phyloP scores from a whole-genome alignment of 2,329 filamentous ascomycete species.

The Aphanoascus verrucosus region DNA sequence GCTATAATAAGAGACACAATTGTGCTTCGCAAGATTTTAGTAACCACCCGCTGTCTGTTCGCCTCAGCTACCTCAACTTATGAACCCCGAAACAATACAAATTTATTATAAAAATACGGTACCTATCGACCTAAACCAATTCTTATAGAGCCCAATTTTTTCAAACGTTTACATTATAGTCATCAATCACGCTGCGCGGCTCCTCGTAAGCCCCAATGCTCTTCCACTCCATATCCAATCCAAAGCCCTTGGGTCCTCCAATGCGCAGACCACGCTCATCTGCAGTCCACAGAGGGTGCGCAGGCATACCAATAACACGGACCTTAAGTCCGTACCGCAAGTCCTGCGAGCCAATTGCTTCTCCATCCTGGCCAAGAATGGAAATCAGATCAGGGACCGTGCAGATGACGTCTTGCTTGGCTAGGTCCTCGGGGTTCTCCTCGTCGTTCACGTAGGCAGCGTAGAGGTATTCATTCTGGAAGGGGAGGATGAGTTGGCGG shows the following conservation, averaged over 20 bases:
- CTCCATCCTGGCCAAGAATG: slow-evolving; percentile 36
- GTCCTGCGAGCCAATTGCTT: slow-evolving; percentile 43
- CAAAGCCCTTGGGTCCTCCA: slow-evolving; percentile 35
- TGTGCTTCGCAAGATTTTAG: too few relatives aligned
- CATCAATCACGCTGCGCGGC: slow-evolving; percentile 23
- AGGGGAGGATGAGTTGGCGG: slow-evolving; percentile 21
- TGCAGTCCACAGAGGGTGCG: slow-evolving; percentile 42
- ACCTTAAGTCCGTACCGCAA: slow-evolving; percentile 44
- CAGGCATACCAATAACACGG: slow-evolving; percentile 41
- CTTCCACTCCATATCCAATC: slow-evolving; percentile 19
- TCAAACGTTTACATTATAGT: slow-evolving; percentile 16
- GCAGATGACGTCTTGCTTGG: slow-evolving; percentile 19
- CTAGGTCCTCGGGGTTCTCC: slow-evolving; percentile 8
- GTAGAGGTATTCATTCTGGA: slow-evolving; percentile 23
- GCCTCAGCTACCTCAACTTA: too few relatives aligned
- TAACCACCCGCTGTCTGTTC: too few relatives aligned
- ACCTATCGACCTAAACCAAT: too few relatives aligned
- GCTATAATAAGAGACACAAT: too few relatives aligned
- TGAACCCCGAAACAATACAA: too few relatives aligned
- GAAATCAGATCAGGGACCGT: slow-evolving; percentile 31
- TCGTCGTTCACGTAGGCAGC: slow-evolving; percentile 18
- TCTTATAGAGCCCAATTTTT: too few relatives aligned
- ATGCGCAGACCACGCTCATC: slow-evolving; percentile 30
- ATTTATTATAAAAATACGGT: too few relatives aligned
- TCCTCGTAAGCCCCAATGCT: slow-evolving; percentile 18